A percentile compares a stretch with the other conserved stretches of the same genome.
Conservation (phyloP, 2,329 filamentous ascomycete species). For the Salinomyces thailandicus region DNA sequence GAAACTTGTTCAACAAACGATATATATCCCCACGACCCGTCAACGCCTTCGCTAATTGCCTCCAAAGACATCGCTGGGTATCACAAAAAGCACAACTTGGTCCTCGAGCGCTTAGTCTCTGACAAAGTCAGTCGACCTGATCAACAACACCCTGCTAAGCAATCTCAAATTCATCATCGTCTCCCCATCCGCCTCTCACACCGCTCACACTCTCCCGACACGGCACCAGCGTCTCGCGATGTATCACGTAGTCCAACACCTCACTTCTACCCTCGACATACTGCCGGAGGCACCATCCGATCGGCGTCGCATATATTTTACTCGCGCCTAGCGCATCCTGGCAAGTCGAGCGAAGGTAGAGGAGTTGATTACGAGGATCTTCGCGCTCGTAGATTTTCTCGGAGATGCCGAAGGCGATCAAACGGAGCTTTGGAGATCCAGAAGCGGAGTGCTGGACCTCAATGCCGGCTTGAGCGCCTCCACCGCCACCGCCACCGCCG, state of each 20-base stretch:
- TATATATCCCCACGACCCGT: neutral
- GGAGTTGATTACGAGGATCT: conserved; percentile 36
- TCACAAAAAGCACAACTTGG: too few relatives aligned
- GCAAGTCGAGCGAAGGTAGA: conserved; percentile 36
- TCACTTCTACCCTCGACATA: conserved; percentile 37
- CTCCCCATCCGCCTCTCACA: conserved; percentile 7
- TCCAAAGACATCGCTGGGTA: neutral
- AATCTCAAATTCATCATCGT: conserved; percentile 8
- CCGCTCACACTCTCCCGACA: conserved; percentile 20
- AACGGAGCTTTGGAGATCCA: conserved; percentile 27
- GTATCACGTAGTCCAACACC: conserved; percentile 36
- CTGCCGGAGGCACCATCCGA: conserved; percentile 37
- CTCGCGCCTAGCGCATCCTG: conserved; percentile 33
- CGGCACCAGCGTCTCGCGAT: conserved; percentile 28
- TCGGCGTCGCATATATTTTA: conserved; percentile 32
- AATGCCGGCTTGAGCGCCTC: too few relatives aligned
- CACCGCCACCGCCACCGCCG: neutral
- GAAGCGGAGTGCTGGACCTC: neutral
- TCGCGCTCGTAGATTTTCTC: conserved; percentile 39
- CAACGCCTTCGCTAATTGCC: neutral
- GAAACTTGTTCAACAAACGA: conserved; percentile 45
- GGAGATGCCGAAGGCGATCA: conserved; percentile 38
- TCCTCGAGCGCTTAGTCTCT: too few relatives aligned
- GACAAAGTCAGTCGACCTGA: too few relatives aligned
- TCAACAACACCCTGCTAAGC: too few relatives aligned